Percentiles rank a stretch among this genome's conserved stretches.
These are phyloP conservation scores for Euphorbia peplus DNA, from an alignment of 345 rosid species.

Conservation along the genomic window DNA sequence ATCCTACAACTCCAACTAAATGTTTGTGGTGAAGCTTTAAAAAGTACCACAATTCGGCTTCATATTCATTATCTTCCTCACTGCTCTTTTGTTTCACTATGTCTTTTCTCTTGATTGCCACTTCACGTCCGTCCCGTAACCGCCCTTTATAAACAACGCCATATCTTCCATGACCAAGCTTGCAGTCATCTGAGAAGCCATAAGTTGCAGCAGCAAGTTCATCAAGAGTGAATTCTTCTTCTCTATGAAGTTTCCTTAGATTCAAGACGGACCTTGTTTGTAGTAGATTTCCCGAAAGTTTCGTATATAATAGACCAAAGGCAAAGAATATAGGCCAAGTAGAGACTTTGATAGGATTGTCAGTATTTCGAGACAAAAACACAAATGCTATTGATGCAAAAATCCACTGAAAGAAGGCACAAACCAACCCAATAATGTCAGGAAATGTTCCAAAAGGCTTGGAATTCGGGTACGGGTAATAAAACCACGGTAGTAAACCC, in stretches of 20 bases:
- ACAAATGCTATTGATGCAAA: constrained; percentile 7
- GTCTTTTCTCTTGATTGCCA: constrained; percentile 79
- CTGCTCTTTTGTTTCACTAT: constrained; percentile 52
- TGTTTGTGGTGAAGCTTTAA: constrained; percentile 89
- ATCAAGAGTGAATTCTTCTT: constrained; percentile 59
- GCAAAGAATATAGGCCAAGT: constrained; percentile 7
- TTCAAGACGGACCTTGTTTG: background rate
- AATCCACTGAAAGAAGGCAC: background rate
- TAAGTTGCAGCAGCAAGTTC: constrained; percentile 77
- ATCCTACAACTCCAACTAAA: constrained; percentile 81
- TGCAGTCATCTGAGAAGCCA: constrained; percentile 54
- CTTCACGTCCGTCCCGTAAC: constrained; percentile 65
- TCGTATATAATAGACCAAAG: background rate
- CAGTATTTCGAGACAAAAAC: background rate
- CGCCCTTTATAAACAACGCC: constrained; percentile 74
- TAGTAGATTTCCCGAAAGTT: background rate
- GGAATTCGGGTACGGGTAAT: constrained; percentile 1
- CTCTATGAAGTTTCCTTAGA: constrained; percentile 22
- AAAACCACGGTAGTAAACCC: constrained; percentile 4
- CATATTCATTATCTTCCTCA: constrained; percentile 76
- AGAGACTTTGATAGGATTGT: constrained; percentile 11
- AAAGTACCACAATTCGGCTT: constrained; percentile 67
- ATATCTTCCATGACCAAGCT: constrained; percentile 72
- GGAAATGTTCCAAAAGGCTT: constrained; percentile 11
- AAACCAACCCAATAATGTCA: constrained; percentile 2